A percentile compares a stretch with the other conserved stretches of the same genome.
Conservation (phyloP, 1,284 basidiomycete genomes). For the Schizophyllum commune region DNA sequence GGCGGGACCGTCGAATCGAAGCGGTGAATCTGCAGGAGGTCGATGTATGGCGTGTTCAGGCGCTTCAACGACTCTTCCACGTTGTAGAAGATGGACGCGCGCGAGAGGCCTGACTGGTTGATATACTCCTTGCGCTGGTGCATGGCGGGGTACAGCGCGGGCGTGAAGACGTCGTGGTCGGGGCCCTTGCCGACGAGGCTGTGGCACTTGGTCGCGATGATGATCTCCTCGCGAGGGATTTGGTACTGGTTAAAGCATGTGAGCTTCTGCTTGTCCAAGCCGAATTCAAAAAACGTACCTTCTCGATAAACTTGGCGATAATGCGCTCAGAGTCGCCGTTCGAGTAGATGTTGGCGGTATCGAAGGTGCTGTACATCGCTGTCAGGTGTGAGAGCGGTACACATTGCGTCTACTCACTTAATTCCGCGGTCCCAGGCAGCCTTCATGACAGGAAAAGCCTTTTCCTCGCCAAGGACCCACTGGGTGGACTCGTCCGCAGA, state of each 20-base stretch:
- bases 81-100: slow-evolving; percentile 35
- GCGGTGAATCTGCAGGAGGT: slow-evolving; percentile 38
- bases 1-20: slow-evolving; percentile 26
- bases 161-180: not conserved
- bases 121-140: slow-evolving; percentile 25
- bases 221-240: slow-evolving; percentile 46
- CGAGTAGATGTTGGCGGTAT: slow-evolving; percentile 53
- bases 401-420: slow-evolving; percentile 9
- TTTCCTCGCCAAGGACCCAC: slow-evolving; percentile 39
- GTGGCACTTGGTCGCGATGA: slow-evolving; percentile 36
- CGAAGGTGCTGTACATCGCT: slow-evolving; percentile 27
- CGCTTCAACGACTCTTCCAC: slow-evolving; percentile 35
- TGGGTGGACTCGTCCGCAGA: not conserved
- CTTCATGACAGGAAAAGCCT: slow-evolving; percentile 31
- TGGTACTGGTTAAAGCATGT: slow-evolving; percentile 25
- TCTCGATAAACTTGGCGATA: slow-evolving; percentile 45
- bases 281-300: slow-evolving; percentile 20
- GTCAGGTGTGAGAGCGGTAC: too few species aligned
- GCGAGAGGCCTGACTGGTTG: slow-evolving; percentile 37
- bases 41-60: slow-evolving; percentile 36
- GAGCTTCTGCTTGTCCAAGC: not conserved
- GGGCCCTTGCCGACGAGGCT: slow-evolving; percentile 12
- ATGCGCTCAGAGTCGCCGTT: slow-evolving; percentile 40
- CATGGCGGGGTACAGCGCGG: slow-evolving; percentile 4
- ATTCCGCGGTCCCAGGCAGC: slow-evolving; percentile 39